These are phyloP conservation scores for Penicillium sp. DNA, from an alignment of 2,329 filamentous ascomycete species.

Conservation along the genomic window DNA sequence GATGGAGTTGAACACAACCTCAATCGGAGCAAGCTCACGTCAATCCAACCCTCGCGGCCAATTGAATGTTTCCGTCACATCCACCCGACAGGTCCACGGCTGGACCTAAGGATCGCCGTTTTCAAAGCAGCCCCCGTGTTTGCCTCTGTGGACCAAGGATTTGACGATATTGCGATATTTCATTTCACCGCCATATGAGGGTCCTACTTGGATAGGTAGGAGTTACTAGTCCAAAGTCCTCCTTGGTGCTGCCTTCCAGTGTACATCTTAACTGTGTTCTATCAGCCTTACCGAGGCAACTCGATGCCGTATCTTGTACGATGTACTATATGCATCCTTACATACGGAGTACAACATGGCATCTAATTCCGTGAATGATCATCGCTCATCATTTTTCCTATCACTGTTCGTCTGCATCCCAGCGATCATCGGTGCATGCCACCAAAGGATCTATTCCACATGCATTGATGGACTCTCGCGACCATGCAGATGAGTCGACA, in stretches of 20 bases:
- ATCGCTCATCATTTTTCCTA: not conserved
- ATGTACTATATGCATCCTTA: too few relatives aligned
- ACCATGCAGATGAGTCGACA: conserved; percentile 6
- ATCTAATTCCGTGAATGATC: not conserved
- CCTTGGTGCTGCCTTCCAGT: too few relatives aligned
- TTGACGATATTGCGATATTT: not conserved
- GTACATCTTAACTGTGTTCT: too few relatives aligned
- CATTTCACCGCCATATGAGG: not conserved
- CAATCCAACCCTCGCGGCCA: not conserved
- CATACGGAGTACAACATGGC: too few relatives aligned
- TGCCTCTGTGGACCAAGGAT: not conserved
- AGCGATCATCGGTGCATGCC: conserved; percentile 3
- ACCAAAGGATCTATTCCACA: not conserved
- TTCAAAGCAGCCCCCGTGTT: not conserved
- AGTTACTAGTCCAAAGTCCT: too few relatives aligned
- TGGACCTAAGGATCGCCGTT: not conserved
- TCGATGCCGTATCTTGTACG: not conserved
- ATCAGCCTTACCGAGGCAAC: too few relatives aligned
- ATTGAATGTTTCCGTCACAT: not conserved
- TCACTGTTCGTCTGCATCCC: not conserved
- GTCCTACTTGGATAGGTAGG: not conserved
- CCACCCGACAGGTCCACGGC: not conserved
- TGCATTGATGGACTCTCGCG: not conserved
- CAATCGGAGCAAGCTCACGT: conserved; percentile 1
- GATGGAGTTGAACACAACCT: not conserved